Percentiles rank a stretch among this genome's conserved stretches.
phyloP scores from a whole-genome alignment of 345 rosid species.

The Populus nigra region DNA sequence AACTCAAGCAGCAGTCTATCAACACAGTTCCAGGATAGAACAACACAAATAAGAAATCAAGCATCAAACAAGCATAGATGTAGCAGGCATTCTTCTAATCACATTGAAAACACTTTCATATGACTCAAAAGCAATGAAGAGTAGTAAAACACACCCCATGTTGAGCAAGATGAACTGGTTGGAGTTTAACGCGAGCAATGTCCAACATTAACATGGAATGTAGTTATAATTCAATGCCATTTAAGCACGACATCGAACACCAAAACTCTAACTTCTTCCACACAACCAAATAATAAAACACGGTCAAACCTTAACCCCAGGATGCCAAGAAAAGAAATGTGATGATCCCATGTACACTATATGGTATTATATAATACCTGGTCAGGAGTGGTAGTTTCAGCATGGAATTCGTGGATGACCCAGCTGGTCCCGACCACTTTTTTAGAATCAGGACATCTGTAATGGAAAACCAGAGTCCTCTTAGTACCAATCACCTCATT shows the following conservation, averaged over 20 bases:
- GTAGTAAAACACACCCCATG: background rate
- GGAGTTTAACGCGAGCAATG: background rate
- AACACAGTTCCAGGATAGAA: background rate
- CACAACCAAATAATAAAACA: background rate
- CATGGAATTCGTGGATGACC: constrained; percentile 29
- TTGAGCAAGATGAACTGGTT: background rate
- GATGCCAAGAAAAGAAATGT: background rate
- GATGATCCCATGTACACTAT: background rate
- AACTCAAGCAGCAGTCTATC: background rate
- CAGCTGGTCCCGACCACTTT: constrained; percentile 12
- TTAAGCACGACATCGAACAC: background rate
- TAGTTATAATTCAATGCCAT: background rate
- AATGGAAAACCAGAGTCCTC: constrained; percentile 41
- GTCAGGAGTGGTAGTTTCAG: background rate
- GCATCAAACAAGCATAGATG: background rate
- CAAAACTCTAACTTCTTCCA: background rate
- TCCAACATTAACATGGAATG: background rate
- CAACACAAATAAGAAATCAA: background rate
- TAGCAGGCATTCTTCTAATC: background rate
- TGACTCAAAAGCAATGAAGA: background rate
- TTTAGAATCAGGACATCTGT: background rate
- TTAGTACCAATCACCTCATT: constrained; percentile 36
- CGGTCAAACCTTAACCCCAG: background rate
- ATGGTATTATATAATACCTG: constrained; percentile 2
- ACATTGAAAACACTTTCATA: background rate